Base-by-base conservation (phyloP, 2,329 filamentous ascomycete species). In the Helminthosporium solani region DNA sequence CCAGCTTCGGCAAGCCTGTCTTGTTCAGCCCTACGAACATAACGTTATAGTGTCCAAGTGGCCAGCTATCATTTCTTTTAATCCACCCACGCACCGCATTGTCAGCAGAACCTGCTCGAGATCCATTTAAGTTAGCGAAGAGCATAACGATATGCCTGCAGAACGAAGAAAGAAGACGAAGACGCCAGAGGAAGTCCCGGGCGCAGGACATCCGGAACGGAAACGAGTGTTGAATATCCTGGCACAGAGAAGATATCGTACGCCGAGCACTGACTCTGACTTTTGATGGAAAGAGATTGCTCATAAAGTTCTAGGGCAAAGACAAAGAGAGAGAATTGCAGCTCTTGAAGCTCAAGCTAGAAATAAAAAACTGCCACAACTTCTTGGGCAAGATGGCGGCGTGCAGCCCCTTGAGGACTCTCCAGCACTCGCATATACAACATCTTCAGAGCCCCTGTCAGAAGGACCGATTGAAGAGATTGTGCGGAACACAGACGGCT, bases 241-340 rank as follows among this genome's bases (percentile, higher is more conserved):
- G 5, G 63, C 62, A 3, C 63, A 67, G 38, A 54, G 63, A 31
- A 52, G 63, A 56, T 67, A 67, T 40, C 58, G 61, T 65, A 50
- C 28, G 61, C 0, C 7, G 19, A 11, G 8, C 30, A 18, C 27
- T 8, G 18, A 18, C 15, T 20, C 18, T 28, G 5, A 4, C 36
- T 11, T 9, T 25, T 5, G 23, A 9, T 6, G 23, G 23, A 25
- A 25, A 25, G 16, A 12, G 14, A 28, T 2, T 20, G n/a, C 38
- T 42, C 18, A 39, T 35, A 38, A 35, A 35, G 9, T 42, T 11
- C 27, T n/a, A 66, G 63, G 63, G 11, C 57, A 67, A 40, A 48
- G 57, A 40, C 47, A 54, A 42, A 57, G 51, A 40, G 61, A 60
- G 44, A 63, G 53, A 40, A 49, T 64, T 14, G 60, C 53, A 23